Evolutionary conservation across 2,329 filamentous ascomycete species (phyloP), one percentile per base, ranked within the genome.

Genomic region (Drechmeria coniospora): DNA sequence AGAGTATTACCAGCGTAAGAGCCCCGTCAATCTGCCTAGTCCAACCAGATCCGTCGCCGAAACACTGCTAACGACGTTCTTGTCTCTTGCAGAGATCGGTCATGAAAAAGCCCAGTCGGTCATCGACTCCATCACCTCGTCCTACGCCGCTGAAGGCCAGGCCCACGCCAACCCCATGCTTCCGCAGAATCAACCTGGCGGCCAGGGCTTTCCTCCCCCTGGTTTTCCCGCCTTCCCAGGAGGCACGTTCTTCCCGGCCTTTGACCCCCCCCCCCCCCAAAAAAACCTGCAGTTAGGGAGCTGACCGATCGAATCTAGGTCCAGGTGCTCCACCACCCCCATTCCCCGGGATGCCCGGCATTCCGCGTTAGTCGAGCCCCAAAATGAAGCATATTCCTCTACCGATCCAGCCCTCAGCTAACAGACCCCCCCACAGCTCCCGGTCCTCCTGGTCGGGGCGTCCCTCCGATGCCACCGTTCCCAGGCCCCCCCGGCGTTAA

Each of bases 101-200:
- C 87, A 94, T 56, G 90, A 95, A 59, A 93, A 95, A 61, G 87
- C 90, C 33, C 90, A 98, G 58, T 90, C 80, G 27, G 90, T 98
- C 43, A 98, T 98, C 51, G 90, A 98, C 61, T 87, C 79, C 43
- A 98, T 98, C 56, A 95, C 90, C 23, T 82, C 76, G 23, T 93
- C 86, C 21, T 95, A 98, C 60, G 82, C 81, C 38, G 84, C 83
- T 42, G 90, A 92, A 59, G 90, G 90, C 45, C 84, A 94, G 54
- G 74, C 78, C 38, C 73, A 75, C 46, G 73, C 74, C 35, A 94
- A 92, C 54, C 86, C 80, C 28, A 83, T 90, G 73, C 72, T 87
- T 26, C 68, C 64, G 8, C 70, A 74, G 46, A 74, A 74, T 54
- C 74, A 75, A 48, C 70, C 70, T 27, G 65, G 65, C 36, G 26